These are phyloP conservation scores for Starmerella scarabaei DNA, from an alignment of 805 yeast genomes.

Conservation along the genomic window DNA sequence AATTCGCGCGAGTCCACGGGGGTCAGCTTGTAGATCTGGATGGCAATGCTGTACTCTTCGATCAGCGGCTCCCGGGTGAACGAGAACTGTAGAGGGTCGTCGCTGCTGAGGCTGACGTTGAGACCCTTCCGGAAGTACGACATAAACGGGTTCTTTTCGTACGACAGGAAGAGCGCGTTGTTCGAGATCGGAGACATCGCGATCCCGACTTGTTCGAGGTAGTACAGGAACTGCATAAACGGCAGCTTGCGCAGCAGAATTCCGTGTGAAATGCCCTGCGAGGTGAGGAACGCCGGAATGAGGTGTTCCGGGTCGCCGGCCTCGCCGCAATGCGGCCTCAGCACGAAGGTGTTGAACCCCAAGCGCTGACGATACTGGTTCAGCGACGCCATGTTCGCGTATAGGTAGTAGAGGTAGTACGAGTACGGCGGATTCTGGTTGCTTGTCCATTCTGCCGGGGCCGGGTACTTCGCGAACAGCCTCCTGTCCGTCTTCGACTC, in stretches of 20 bases:
- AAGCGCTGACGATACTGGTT: slow-evolving; percentile 69
- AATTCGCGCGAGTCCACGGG: slow-evolving; percentile 96
- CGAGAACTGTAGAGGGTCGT: slow-evolving; percentile 94
- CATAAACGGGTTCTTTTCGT: slow-evolving; percentile 93
- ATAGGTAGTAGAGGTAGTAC: slow-evolving; percentile 80
- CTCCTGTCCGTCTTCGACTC: slow-evolving; percentile 86
- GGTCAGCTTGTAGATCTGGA: slow-evolving; percentile 87
- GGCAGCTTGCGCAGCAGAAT: slow-evolving; percentile 87
- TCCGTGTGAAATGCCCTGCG: slow-evolving; percentile 93
- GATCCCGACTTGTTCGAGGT: slow-evolving; percentile 86
- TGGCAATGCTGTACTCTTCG: slow-evolving; percentile 96
- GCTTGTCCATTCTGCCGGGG: slow-evolving; percentile 72
- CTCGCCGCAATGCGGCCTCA: slow-evolving; percentile 97
- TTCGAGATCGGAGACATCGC: slow-evolving; percentile 98
- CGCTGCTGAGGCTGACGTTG: slow-evolving; percentile 88
- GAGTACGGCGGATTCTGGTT: slow-evolving; percentile 92
- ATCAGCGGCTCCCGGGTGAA: slow-evolving; percentile 94
- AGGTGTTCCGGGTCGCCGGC: slow-evolving; percentile 99
- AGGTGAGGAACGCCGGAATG: slow-evolving; percentile 72
- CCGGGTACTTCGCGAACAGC: slow-evolving; percentile 68
- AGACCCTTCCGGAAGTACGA: slow-evolving; percentile 83
- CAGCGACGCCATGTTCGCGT: slow-evolving; percentile 72
- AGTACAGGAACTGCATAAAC: slow-evolving; percentile 83
- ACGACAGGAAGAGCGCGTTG: slow-evolving; percentile 88
- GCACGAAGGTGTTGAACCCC: slow-evolving; percentile 76